phyloP scores from a whole-genome alignment of 345 rosid genomes.

The Gossypium raimondii region DNA sequence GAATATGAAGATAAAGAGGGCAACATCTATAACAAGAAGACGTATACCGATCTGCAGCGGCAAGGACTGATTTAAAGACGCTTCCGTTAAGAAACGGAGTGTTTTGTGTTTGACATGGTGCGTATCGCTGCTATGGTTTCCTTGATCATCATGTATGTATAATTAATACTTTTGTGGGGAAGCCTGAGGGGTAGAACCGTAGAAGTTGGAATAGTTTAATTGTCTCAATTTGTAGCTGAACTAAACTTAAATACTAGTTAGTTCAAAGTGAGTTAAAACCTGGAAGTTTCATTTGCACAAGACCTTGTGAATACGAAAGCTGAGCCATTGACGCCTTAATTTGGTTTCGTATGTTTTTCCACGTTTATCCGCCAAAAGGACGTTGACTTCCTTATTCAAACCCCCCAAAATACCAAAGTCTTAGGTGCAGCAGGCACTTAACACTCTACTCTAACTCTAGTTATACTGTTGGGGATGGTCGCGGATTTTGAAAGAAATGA shows the following conservation, averaged over 20 bases:
- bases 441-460: too few species aligned
- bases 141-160: not conserved
- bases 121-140: not conserved
- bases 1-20: conserved; percentile 98
- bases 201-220: not conserved
- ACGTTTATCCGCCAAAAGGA: too few species aligned
- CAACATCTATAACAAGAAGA: conserved; percentile 97
- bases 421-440: too few species aligned
- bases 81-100: not conserved
- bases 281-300: conserved; percentile 25
- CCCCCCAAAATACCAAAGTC: too few species aligned
- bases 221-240: not conserved
- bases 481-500: too few species aligned
- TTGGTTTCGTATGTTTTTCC: too few species aligned
- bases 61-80: conserved; percentile 75
- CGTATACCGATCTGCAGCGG: conserved; percentile 91
- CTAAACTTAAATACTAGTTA: not conserved
- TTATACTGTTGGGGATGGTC: too few species aligned
- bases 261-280: not conserved
- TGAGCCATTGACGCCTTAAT: conserved; percentile 44
- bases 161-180: not conserved
- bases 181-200: not conserved
- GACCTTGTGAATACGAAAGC: conserved; percentile 71
- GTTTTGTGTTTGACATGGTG: not conserved
- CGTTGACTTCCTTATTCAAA: too few species aligned